Conservation (phyloP, 176 grass and related monocot species). For the Musa itinerans region DNA sequence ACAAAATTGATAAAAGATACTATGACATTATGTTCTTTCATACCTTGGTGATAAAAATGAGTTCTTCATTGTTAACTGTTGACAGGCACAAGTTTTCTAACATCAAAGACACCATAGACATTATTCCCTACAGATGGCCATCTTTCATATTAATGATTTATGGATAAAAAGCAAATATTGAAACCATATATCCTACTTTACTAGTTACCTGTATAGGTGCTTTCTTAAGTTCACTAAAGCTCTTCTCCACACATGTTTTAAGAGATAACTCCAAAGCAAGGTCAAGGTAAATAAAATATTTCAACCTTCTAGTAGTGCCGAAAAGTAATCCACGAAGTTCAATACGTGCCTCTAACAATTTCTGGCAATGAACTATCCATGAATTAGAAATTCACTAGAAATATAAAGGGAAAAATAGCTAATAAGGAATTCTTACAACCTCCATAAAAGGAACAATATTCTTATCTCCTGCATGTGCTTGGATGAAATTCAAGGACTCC, state of each 20-base stretch:
- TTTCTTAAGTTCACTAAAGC: slow-evolving; percentile 8
- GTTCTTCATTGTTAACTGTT: slow-evolving; percentile 17
- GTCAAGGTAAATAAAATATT: slow-evolving; percentile 21
- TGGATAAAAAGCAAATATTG: not conserved
- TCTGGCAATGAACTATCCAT: not conserved
- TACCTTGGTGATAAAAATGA: slow-evolving; percentile 19
- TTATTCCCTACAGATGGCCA: not conserved
- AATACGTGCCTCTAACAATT: slow-evolving; percentile 15
- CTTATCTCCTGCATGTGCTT: slow-evolving; percentile 10
- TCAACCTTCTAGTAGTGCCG: not conserved
- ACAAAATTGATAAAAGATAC: not conserved
- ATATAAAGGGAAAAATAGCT: not conserved
- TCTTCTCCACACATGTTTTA: slow-evolving; percentile 13
- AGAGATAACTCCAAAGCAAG: slow-evolving; percentile 10
- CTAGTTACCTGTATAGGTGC: slow-evolving; percentile 1
- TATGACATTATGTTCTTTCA: not conserved
- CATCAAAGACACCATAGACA: slow-evolving; percentile 3
- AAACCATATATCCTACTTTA: not conserved
- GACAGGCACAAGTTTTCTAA: slow-evolving; percentile 19
- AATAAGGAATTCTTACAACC: not conserved
- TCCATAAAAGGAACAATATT: slow-evolving; percentile 4
- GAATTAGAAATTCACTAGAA: not conserved
- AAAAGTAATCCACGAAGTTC: slow-evolving; percentile 8
- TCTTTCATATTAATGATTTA: not conserved
- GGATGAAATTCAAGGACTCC: slow-evolving; percentile 11